Base-by-base conservation (phyloP, 345 rosid species). In the Syzygium oleosum region DNA sequence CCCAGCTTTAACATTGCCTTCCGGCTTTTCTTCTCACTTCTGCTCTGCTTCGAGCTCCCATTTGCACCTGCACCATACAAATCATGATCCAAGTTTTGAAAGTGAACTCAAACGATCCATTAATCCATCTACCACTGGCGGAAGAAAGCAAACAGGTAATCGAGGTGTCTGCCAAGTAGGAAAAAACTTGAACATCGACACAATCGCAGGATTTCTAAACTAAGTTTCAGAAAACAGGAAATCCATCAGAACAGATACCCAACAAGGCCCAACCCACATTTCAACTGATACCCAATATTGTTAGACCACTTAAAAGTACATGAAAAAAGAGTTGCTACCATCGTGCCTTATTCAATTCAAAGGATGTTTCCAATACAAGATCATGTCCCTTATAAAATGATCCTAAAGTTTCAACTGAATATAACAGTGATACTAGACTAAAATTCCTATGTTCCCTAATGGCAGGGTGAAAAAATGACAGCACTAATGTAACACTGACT, bases 1-100 rank as follows among this genome's bases (percentile, higher is more conserved):
- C 98, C 99, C 5, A 96, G 92, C 91, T 96, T 95, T 91, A 94
- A 86, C 97, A 95, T 93, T 5, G 99, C 98, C 90, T 96, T 96
- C 25, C 98, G 93, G 86, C 96, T 94, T 90, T 94, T 96, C 95
- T 96, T 96, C 90, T 96, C 98, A 86, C 98, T 96, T 91, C 97
- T 91, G 92, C 96, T 96, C 88, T 96, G 98, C 93, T 96, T 96
- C 12, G 95, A 95, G 85, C 94, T 90, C 85, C 95, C 98, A 85
- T 94, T 92, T 54, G 92, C 94, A 85, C 94, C 98, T 94, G 92
- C 90, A 90, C 85, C 25, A 73, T 86, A 61, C 77, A 89, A 80
- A 52, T 53, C 84, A 84, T 52, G 29, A 65, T n/a, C 52, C 15
- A 52, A 86, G 29, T 52, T 23, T 54, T 68, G 46, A 51, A 29